Base-by-base conservation (phyloP, 2,329 filamentous ascomycete species). In the Alternaria consortialis region DNA sequence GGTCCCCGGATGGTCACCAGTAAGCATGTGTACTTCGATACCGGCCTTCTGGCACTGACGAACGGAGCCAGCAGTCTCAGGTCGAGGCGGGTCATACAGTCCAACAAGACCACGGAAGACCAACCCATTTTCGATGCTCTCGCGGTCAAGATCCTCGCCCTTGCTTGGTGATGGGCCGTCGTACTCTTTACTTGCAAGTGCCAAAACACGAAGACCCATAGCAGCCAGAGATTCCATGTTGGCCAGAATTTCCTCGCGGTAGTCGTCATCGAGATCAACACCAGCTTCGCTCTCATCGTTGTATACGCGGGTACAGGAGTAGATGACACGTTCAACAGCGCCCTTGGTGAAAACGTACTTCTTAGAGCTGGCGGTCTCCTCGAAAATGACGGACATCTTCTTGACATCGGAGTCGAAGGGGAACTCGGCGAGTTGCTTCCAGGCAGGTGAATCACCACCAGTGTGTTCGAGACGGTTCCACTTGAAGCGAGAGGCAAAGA, bases 81-180 rank as follows among this genome's bases (percentile, higher is more conserved):
- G 87, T 2, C 92, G 90, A 46, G 92, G 92, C 4, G 92, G 92
- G 67, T 96, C 92, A 74, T 95, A 94, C 62, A 96, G 89, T 60
- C 92, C 93, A 51, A 91, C 88, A 9, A 97, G 84, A 11, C 93
- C 93, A 15, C 91, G 86, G 64, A 97, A 91, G 1, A 83, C 85
- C 25, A 97, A 85, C 34, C 86, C 83, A 40, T 83, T 81, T 74
- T 95, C 92, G 8, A 94, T 84, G 4, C 84, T 80, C 12, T 81
- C 79, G 2, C 92, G 89, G 12, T 85, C 79, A 9, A 83, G 76
- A 23, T 85, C 57, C 7, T 54, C 53, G 9, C 57, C 57, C 37
- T 60, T 60, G 8, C 79, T 78, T 4, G 83, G 76, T 29, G 82
- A 79, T 1, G 67, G 64, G 9, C 78, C 76, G 39, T 78, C 76